These are phyloP conservation scores for Diaporthe citriasiana DNA, from an alignment of 2,329 filamentous ascomycete genomes.

Conservation along the genomic window DNA sequence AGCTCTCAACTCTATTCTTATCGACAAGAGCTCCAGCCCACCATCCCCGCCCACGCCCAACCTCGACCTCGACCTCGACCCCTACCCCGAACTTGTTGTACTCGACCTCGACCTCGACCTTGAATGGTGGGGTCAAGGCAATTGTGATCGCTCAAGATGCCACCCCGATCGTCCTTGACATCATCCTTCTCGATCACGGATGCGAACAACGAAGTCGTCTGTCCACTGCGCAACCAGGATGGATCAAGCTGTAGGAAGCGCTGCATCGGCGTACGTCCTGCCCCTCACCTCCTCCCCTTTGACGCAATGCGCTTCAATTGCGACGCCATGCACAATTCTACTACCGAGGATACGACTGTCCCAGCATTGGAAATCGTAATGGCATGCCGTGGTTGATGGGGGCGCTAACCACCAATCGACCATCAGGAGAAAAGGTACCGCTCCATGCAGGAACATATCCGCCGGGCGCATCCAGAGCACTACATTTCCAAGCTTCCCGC, in stretches of 20 bases:
- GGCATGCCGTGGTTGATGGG: neutral
- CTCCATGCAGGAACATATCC: slow-evolving; percentile 99
- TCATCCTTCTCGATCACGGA: slow-evolving; percentile 94
- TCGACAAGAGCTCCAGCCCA: slow-evolving; percentile 46
- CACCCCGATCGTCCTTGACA: slow-evolving; percentile 87
- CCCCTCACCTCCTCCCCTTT: slow-evolving; percentile 23
- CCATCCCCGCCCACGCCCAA: slow-evolving; percentile 40
- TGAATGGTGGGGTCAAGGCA: slow-evolving; percentile 69
- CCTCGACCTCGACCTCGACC: slow-evolving; percentile 46
- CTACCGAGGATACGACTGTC: slow-evolving; percentile 4
- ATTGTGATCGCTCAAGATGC: slow-evolving; percentile 71
- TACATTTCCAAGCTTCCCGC: slow-evolving; percentile 99
- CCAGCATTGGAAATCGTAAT: neutral
- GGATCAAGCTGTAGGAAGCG: slow-evolving; percentile 96
- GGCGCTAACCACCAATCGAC: slow-evolving; percentile 43
- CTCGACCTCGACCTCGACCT: slow-evolving; percentile 46
- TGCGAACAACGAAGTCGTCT: slow-evolving; percentile 95
- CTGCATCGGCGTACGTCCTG: slow-evolving; percentile 89
- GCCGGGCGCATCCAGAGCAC: slow-evolving; percentile 95
- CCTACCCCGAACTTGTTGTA: slow-evolving; percentile 50
- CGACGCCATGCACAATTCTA: slow-evolving; percentile 39
- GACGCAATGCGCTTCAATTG: slow-evolving; percentile 33
- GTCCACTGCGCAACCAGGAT: slow-evolving; percentile 95
- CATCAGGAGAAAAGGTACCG: slow-evolving; percentile 73
- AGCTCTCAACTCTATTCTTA: slow-evolving; percentile 44